Conservation (phyloP, 2,329 filamentous ascomycete species). For the Cryphonectria carpinicola region DNA sequence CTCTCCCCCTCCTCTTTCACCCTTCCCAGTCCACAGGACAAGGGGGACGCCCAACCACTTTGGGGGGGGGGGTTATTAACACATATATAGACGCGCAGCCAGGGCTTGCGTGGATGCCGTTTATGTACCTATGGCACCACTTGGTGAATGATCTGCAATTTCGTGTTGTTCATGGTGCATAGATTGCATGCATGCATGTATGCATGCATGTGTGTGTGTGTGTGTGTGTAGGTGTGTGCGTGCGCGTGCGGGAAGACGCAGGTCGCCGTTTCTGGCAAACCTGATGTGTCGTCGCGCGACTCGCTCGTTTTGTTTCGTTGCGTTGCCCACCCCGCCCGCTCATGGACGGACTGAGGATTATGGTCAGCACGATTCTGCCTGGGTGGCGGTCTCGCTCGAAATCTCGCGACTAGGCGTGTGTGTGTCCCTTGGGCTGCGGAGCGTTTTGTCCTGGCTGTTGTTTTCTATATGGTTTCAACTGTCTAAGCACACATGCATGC, state of each 20-base stretch:
- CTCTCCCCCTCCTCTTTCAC: not conserved
- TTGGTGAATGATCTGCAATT: not conserved
- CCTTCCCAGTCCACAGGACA: not conserved
- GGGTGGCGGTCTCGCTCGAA: not conserved
- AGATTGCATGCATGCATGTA: not conserved
- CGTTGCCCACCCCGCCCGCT: not conserved
- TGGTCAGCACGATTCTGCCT: not conserved
- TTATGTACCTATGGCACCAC: not conserved
- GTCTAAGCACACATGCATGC: not conserved
- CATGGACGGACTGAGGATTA: not conserved
- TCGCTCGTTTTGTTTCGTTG: not conserved
- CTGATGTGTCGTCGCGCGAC: not conserved
- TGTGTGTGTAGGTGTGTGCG: not conserved
- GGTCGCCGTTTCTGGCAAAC: not conserved
- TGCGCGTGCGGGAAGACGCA: not conserved
- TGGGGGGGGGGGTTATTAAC: not conserved
- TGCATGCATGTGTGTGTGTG: not conserved
- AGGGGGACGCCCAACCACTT: not conserved
- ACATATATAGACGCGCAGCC: not conserved
- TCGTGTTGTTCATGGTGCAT: not conserved
- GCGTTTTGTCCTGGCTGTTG: not conserved
- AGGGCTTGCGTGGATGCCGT: not conserved
- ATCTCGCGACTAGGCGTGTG: not conserved
- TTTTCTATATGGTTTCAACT: not conserved
- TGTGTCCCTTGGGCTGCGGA: not conserved